A percentile compares a stretch with the other conserved stretches of the same genome.
phyloP scores from a whole-genome alignment of 345 rosid genomes.

The Syzygium aqueum region DNA sequence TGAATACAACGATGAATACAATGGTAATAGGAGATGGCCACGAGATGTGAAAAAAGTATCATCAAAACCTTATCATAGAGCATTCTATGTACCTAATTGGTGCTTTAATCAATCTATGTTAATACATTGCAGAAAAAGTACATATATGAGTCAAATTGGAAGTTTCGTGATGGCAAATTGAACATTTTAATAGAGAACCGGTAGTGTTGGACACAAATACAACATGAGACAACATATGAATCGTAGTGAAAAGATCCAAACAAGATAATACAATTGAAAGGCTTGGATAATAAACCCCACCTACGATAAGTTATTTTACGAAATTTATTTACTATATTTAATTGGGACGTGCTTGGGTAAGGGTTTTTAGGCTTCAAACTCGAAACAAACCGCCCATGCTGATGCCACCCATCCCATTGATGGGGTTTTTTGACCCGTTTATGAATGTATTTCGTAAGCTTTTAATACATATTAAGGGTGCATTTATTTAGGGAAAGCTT shows the following conservation, averaged over 20 bases:
- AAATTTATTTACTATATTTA: not conserved
- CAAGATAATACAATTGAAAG: not conserved
- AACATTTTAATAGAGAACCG: not conserved
- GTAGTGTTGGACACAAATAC: not conserved
- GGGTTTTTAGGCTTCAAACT: not conserved
- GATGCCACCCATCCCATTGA: not conserved
- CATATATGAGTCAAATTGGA: not conserved
- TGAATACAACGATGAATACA: not conserved
- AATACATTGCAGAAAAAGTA: not conserved
- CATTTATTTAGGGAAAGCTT: accelerated
- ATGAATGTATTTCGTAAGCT: not conserved
- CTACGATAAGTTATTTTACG: not conserved
- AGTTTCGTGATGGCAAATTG: not conserved
- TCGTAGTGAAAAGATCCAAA: not conserved
- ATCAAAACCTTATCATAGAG: not conserved
- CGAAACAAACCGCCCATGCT: not conserved
- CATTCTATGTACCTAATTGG: not conserved
- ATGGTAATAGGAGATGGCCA: not conserved
- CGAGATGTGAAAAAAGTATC: not conserved
- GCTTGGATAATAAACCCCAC: not conserved
- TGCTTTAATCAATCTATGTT: not conserved
- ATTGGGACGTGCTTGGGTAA: not conserved
- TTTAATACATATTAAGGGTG: not conserved
- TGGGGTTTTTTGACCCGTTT: not conserved
- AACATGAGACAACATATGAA: not conserved